Evolutionary conservation across 2,329 filamentous ascomycete genomes (phyloP).

Genomic region (Diaporthe sp.): DNA sequence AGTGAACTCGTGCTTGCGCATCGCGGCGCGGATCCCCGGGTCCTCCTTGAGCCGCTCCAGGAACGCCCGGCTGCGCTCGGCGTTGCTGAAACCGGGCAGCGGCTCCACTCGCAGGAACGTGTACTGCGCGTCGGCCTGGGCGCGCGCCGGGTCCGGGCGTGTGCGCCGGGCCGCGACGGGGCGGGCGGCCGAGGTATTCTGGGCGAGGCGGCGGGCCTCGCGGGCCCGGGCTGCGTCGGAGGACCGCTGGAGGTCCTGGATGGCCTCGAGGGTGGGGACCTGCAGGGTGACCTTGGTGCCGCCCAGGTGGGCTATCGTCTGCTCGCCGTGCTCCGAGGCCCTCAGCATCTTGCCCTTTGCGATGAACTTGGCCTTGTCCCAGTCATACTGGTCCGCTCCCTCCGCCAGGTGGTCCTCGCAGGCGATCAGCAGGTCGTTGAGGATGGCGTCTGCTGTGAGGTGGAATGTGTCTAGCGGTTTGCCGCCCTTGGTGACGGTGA

Average conservation of each 20-base stretch:
- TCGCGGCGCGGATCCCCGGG: conserved; percentile 85
- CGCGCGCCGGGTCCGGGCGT: conserved; percentile 49
- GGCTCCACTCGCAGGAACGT: conserved; percentile 86
- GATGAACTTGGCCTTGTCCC: conserved; percentile 47
- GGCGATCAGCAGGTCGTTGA: conserved; percentile 46
- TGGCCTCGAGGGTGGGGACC: conserved; percentile 46
- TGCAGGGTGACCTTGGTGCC: conserved; percentile 49
- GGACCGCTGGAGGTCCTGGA: conserved; percentile 46
- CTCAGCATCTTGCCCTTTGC: conserved; percentile 46
- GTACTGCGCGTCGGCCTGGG: conserved; percentile 75
- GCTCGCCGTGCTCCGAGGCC: conserved; percentile 45
- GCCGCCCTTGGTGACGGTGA: conserved; percentile 44
- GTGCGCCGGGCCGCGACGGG: conserved; percentile 40
- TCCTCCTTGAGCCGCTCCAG: conserved; percentile 84
- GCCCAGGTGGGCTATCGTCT: conserved; percentile 45
- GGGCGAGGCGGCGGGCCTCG: conserved; percentile 33
- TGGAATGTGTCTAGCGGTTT: conserved; percentile 42
- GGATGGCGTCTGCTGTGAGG: conserved; percentile 42
- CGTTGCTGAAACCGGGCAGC: conserved; percentile 82
- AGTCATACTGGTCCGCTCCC: conserved; percentile 39
- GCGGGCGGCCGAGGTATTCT: conserved; percentile 15
- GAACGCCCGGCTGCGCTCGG: conserved; percentile 78
- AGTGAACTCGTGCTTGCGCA: conserved; percentile 87
- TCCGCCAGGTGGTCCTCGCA: conserved; percentile 43
- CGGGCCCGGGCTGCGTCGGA: conserved; percentile 39